phyloP scores from a whole-genome alignment of 805 yeast genomes.

The Scheffersomyces coipomensis region DNA sequence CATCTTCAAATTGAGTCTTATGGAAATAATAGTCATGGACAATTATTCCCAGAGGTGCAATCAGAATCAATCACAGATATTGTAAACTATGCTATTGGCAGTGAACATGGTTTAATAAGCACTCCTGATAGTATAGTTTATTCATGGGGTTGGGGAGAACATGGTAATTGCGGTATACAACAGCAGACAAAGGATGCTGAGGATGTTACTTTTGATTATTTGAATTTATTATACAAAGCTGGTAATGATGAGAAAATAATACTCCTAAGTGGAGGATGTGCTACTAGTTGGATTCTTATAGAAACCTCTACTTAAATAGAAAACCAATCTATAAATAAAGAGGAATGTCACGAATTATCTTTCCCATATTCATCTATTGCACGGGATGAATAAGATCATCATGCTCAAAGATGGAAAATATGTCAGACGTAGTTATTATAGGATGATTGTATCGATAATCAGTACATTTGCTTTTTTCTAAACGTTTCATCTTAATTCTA shows the following conservation, averaged over 20 bases:
- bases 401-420: slow-evolving; percentile 73
- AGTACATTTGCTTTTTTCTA: slow-evolving; percentile 3
- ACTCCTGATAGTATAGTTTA: slow-evolving; percentile 33
- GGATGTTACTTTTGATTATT: slow-evolving; percentile 34
- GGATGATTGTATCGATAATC: slow-evolving; percentile 61
- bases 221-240: slow-evolving; percentile 31
- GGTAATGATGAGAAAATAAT: slow-evolving; percentile 14
- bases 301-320: slow-evolving; percentile 2
- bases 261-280: slow-evolving; percentile 59
- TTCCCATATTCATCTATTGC: slow-evolving; percentile 75
- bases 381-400: slow-evolving; percentile 13
- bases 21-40: slow-evolving; percentile 82
- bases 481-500: not conserved
- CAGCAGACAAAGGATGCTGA: slow-evolving; percentile 7
- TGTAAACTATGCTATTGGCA: slow-evolving; percentile 54
- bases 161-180: slow-evolving; percentile 82
- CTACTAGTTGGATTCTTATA: slow-evolving; percentile 61
- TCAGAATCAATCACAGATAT: slow-evolving; percentile 3
- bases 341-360: slow-evolving; percentile 66
- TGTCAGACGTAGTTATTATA: slow-evolving; percentile 65
- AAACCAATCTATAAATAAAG: slow-evolving; percentile 3
- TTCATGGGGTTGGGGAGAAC: slow-evolving; percentile 99
- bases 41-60: slow-evolving; percentile 32
- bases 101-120: slow-evolving; percentile 77
- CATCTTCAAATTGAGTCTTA: slow-evolving; percentile 30